phyloP scores from a whole-genome alignment of 169 alveolate genomes.

The Cryptosporidium meleagridis region DNA sequence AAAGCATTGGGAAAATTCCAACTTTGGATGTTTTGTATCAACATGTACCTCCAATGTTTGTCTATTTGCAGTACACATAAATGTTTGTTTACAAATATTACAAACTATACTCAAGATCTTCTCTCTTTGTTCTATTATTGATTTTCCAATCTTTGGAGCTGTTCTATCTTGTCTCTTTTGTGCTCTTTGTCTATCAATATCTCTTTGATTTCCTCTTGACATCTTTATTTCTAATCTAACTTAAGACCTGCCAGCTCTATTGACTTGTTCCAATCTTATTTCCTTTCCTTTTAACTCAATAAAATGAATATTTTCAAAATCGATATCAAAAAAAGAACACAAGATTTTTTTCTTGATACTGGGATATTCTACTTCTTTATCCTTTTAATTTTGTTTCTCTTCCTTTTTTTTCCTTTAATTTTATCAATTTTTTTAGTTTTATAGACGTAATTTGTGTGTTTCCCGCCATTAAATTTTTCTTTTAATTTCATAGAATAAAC shows the following conservation, averaged over 20 bases:
- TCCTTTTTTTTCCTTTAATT: neutral
- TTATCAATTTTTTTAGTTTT: neutral
- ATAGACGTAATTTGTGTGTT: constrained; percentile 6
- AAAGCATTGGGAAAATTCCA: constrained; percentile 82
- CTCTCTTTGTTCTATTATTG: constrained; percentile 81
- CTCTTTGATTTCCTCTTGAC: constrained; percentile 88
- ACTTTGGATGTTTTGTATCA: constrained; percentile 83
- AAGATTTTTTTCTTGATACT: neutral
- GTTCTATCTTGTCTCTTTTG: constrained; percentile 80
- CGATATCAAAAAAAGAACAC: neutral
- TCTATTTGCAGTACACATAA: constrained; percentile 85
- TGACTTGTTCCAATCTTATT: neutral
- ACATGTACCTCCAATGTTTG: constrained; percentile 84
- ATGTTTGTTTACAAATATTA: constrained; percentile 82
- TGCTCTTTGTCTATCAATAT: constrained; percentile 84
- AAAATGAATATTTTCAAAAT: neutral
- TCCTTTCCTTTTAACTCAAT: neutral
- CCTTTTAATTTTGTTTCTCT: neutral
- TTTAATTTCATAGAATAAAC: neutral
- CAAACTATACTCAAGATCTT: constrained; percentile 82
- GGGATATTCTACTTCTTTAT: neutral
- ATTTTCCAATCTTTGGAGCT: constrained; percentile 78
- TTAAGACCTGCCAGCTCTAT: neutral
- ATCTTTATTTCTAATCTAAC: constrained; percentile 44
- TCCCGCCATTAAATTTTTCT: neutral